Conservation (phyloP, 1,284 basidiomycete species). For the Puccinia sorghi region DNA sequence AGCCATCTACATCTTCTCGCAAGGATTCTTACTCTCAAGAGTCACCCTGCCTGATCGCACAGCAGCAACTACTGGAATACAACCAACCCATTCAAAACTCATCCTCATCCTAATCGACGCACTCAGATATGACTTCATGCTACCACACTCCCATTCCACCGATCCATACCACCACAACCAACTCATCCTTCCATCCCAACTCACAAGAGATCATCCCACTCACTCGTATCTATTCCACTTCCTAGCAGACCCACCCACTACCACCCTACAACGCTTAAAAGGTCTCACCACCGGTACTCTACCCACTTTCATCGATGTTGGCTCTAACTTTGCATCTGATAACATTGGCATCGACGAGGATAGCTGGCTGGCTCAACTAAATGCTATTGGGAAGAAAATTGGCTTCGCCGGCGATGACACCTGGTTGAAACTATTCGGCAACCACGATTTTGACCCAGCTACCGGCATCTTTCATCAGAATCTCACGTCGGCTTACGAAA, state of each 20-base stretch:
- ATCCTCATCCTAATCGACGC: conserved; percentile 89
- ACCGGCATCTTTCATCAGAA: not conserved
- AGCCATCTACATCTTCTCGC: conserved; percentile 70
- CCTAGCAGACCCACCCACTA: conserved; percentile 90
- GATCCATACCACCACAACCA: conserved; percentile 79
- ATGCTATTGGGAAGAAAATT: conserved; percentile 61
- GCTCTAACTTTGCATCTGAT: conserved; percentile 75
- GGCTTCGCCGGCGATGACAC: conserved; percentile 96
- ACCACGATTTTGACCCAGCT: conserved; percentile 59
- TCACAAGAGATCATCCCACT: conserved; percentile 67
- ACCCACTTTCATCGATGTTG: conserved; percentile 92
- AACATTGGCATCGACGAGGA: conserved; percentile 84
- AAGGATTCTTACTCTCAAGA: conserved; percentile 82
- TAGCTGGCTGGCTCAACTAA: conserved; percentile 63
- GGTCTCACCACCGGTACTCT: conserved; percentile 91
- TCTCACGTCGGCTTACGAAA: conserved; percentile 68
- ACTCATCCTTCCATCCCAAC: conserved; percentile 72
- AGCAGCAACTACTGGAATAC: not conserved
- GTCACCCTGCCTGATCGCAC: conserved; percentile 61
- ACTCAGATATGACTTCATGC: conserved; percentile 89
- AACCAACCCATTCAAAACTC: conserved; percentile 73
- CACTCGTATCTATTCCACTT: conserved; percentile 84
- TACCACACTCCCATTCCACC: conserved; percentile 68
- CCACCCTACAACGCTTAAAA: conserved; percentile 92
- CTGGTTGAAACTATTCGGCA: conserved; percentile 78